Conservation (phyloP, 768 basidiomycete species). For the Boletus rex-veris region DNA sequence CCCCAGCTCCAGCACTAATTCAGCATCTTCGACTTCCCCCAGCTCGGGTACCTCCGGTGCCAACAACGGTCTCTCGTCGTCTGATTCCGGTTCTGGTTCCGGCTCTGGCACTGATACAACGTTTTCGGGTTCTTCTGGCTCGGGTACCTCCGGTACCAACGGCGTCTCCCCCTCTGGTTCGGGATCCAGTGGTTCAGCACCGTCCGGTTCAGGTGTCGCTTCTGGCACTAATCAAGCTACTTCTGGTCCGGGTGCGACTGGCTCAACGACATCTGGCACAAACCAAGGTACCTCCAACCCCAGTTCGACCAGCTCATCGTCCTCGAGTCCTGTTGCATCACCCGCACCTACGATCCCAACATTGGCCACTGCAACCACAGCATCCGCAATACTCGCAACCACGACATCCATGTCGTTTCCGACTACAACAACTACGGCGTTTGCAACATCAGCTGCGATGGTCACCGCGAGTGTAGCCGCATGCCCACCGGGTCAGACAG, state of each 20-base stretch:
- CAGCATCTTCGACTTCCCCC: background rate
- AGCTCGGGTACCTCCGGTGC: background rate
- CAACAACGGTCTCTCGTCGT: background rate
- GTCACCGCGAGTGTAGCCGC: background rate
- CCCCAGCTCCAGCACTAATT: background rate
- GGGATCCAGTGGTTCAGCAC: background rate
- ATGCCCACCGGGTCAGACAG: constrained; percentile 18
- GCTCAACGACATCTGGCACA: background rate
- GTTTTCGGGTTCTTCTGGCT: no score
- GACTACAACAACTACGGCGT: constrained; percentile 1
- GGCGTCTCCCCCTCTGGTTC: background rate
- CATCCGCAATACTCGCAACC: background rate
- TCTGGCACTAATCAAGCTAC: background rate
- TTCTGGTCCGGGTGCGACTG: background rate
- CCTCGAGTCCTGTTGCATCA: background rate
- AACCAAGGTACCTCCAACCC: background rate
- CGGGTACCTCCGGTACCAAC: no score
- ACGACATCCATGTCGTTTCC: background rate
- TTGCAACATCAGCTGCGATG: background rate
- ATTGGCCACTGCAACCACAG: background rate
- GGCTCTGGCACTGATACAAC: background rate
- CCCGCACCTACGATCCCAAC: background rate
- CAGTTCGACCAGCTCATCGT: background rate
- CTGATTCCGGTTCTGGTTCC: background rate
- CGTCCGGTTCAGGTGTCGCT: background rate